Conservation (phyloP, 306 rosid species). For the Gleditsia sinensis region DNA sequence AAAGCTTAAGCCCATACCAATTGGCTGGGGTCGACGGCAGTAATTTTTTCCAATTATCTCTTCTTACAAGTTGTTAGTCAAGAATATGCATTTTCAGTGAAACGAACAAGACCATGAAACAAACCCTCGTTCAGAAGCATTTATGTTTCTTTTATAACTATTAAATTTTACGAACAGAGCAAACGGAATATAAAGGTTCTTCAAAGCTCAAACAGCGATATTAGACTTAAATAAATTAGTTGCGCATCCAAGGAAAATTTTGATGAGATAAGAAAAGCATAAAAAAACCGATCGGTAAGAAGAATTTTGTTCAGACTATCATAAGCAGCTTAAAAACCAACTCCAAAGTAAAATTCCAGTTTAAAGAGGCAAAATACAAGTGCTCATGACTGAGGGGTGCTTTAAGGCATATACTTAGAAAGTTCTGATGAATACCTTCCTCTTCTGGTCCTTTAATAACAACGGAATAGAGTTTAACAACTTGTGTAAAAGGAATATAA, state of each 20-base stretch:
- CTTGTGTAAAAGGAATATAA: conserved; percentile 88
- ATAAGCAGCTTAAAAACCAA: no score
- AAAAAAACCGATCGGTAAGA: background rate
- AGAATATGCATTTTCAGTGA: background rate
- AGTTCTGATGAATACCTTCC: conserved; percentile 57
- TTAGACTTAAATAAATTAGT: background rate
- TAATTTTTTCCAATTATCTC: background rate
- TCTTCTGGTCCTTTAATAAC: conserved; percentile 83
- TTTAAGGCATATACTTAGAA: background rate
- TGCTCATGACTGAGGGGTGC: background rate
- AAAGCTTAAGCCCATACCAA: no score
- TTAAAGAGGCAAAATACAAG: background rate
- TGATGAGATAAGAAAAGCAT: background rate
- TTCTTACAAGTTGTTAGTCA: no score
- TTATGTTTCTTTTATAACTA: background rate
- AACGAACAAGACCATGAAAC: background rate
- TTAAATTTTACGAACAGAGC: background rate
- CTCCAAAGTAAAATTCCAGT: background rate
- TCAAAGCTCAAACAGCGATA: background rate
- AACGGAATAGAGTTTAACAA: conserved; percentile 74
- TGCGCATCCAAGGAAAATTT: no score
- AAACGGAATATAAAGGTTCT: background rate
- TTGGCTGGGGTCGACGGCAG: background rate
- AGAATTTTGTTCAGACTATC: no score
- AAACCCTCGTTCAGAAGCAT: background rate